A percentile compares a stretch with the other conserved stretches of the same genome.
Evolutionary conservation across 139 green algal genomes (phyloP).

Genomic region (Chlorella vulgaris): DNA sequence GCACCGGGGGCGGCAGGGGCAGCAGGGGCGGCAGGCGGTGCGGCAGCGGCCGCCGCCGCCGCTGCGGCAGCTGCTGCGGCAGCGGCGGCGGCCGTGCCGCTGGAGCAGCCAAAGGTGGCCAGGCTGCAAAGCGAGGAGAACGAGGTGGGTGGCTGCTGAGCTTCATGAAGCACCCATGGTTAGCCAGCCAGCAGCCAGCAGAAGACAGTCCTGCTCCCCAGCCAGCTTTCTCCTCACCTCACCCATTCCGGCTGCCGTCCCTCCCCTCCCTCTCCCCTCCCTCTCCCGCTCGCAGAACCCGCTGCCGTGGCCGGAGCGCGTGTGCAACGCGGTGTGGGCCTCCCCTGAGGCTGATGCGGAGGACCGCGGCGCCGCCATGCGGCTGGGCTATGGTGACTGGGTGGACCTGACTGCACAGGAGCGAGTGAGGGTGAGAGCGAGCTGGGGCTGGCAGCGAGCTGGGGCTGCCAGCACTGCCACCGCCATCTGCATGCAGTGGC

Average conservation of each 20-base stretch:
- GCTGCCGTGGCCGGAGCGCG: constrained; percentile 53
- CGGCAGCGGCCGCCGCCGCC: too few species aligned
- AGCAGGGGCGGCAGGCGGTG: too few species aligned
- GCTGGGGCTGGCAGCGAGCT: not conserved
- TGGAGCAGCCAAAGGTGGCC: constrained; percentile 13
- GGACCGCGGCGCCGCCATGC: constrained; percentile 39
- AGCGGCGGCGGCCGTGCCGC: not conserved
- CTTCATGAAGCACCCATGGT: not conserved
- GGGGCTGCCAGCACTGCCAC: not conserved
- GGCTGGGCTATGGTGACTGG: constrained; percentile 69
- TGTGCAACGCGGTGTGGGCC: constrained; percentile 34
- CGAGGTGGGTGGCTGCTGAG: constrained; percentile 14
- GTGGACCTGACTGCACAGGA: constrained; percentile 50
- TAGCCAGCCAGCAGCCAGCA: too few species aligned
- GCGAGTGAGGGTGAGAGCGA: constrained; percentile 50
- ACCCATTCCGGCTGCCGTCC: not conserved
- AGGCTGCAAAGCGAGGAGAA: constrained; percentile 26
- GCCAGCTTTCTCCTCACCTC: too few species aligned
- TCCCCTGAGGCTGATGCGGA: not conserved
- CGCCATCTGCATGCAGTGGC: too few species aligned
- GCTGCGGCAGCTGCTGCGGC: too few species aligned
- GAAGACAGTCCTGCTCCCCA: too few species aligned
- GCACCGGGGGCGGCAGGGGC: too few species aligned
- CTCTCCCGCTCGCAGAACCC: constrained; percentile 35
- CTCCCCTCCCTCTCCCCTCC: not conserved